Evolutionary conservation across 345 rosid genomes (phyloP), one percentile per base, ranked within the genome.

Genomic region (Aethionema arabicum): DNA sequence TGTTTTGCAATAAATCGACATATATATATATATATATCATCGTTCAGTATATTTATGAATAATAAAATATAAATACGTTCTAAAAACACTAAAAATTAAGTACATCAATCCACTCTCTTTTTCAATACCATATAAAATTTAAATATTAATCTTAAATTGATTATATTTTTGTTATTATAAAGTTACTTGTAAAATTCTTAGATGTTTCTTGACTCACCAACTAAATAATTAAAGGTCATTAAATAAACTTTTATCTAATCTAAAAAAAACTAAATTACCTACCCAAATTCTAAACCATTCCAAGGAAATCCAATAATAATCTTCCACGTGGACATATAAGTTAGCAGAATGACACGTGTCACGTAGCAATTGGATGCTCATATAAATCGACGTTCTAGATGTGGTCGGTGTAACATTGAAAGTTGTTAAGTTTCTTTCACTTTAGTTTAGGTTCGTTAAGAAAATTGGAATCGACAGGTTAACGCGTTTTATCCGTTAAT

Each of bases 401-500:
- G 29, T 37, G 48, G 38, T 7, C 33, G 59, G 53, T 33, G 61
- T 12, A 4, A 12, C 9, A 41, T 40, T 51, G 31, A 9, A 63
- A 42, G 36, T 15, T 11, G 60, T 52, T 33, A 39, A 6, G 11
- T 5, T 27, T 10, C 0, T 30, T 8, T 3, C 5, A 2, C 2
- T 52, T 64, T 53, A 5, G 7, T 3, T 5, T 56, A 38, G 1
- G 51, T 48, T 40, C 47, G 64, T 66, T 56, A 37, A 15, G 49
- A 38, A 40, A 57, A 35, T 39, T 39, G 44, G 27, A 31, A 39
- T 56, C 51, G 14, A 55, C 48, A 57, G 27, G 45, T 48, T 66
- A 33, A 66, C 58, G 36, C 57, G 41, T 66, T 11, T 66, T 35
- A 46, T 60, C 54, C 6, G 61, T 33, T 6, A 27, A 11, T 41